Conservation (phyloP, 140 eudicot species). For the Bidens hawaiensis region DNA sequence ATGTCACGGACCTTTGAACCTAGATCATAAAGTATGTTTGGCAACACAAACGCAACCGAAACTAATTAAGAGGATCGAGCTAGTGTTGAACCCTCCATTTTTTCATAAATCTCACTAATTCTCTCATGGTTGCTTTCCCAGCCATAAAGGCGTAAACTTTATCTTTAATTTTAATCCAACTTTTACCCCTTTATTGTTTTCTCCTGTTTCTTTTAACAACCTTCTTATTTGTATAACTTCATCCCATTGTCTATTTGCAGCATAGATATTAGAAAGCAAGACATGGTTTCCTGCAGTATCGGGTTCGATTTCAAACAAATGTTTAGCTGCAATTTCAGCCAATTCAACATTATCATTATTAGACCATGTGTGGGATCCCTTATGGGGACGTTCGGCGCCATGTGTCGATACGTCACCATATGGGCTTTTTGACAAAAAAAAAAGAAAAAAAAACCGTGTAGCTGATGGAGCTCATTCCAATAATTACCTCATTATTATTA, state of each 20-base stretch:
- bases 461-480: no score
- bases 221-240: slow-evolving; percentile 62
- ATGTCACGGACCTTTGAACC: no score
- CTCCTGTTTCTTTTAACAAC: slow-evolving; percentile 65
- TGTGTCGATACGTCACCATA: no score
- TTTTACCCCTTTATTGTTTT: slow-evolving; percentile 76
- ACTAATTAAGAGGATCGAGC: no score
- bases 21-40: no score
- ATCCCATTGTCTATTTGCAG: slow-evolving; percentile 68
- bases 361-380: no score
- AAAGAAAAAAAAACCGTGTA: no score
- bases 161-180: slow-evolving; percentile 82
- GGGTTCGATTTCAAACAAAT: slow-evolving; percentile 78
- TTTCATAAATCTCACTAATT: slow-evolving; percentile 47
- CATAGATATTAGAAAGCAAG: slow-evolving; percentile 70
- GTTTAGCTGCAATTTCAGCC: slow-evolving; percentile 78
- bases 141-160: slow-evolving; percentile 76
- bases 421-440: no score
- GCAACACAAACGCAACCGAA: no score
- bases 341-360: slow-evolving; percentile 68
- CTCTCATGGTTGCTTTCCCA: slow-evolving; percentile 69
- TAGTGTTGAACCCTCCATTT: slow-evolving; percentile 53
- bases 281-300: slow-evolving; percentile 86
- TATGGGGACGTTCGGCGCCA: no score
- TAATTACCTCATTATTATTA: no score